These are phyloP conservation scores for Lavandula angustifolia DNA, from an alignment of 257 asterid species.

Conservation along the genomic window DNA sequence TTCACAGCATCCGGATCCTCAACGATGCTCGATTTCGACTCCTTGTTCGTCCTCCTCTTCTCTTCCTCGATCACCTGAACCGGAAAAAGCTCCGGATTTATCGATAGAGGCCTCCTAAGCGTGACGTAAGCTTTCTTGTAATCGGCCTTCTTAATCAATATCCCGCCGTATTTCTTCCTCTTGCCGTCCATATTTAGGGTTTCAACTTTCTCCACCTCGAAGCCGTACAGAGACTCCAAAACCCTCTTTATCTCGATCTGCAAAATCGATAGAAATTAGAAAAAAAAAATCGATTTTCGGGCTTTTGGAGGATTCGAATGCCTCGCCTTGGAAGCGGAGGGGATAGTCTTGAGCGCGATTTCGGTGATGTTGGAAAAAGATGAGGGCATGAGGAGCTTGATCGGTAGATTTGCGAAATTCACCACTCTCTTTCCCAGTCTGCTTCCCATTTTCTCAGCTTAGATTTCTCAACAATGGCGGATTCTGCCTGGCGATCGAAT, in stretches of 20 bases:
- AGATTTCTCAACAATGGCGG: conserved; percentile 34
- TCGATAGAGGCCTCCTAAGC: conserved; percentile 62
- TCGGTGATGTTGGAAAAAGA: conserved; percentile 75
- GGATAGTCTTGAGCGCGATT: conserved; percentile 92
- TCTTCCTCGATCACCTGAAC: conserved; percentile 69
- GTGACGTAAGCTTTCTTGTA: conserved; percentile 94
- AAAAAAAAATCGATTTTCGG: neutral
- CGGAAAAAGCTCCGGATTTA: conserved; percentile 74
- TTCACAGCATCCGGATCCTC: conserved; percentile 72
- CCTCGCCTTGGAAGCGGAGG: conserved; percentile 88
- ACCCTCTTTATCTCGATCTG: conserved; percentile 96
- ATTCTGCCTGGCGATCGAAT: neutral
- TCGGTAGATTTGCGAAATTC: conserved; percentile 76
- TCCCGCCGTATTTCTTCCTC: conserved; percentile 87
- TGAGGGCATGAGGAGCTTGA: conserved; percentile 89
- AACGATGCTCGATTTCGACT: conserved; percentile 68
- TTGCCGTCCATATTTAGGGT: conserved; percentile 96
- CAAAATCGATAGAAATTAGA: conserved; percentile 13
- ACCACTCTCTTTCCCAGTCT: conserved; percentile 82
- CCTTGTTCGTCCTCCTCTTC: conserved; percentile 47
- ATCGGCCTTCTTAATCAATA: conserved; percentile 68
- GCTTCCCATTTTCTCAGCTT: conserved; percentile 52
- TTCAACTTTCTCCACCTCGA: conserved; percentile 83
- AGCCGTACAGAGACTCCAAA: conserved; percentile 86
- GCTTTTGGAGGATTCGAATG: neutral